These are phyloP conservation scores for Stagonosporopsis rhizophila DNA, from an alignment of 2,329 filamentous ascomycete genomes.

Conservation along the genomic window DNA sequence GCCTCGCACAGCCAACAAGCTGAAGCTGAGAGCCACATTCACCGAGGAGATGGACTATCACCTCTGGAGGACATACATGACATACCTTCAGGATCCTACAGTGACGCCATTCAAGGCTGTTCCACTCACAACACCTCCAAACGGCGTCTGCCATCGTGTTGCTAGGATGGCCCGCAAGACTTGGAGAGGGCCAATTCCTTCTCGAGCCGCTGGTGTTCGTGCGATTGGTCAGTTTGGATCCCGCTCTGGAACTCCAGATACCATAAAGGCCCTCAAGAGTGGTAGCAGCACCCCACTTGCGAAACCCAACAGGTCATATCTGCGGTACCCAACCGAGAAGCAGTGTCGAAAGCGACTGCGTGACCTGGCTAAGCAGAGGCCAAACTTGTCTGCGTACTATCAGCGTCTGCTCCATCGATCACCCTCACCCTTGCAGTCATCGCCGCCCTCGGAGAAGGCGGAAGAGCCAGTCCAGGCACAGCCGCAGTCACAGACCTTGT, in stretches of 20 bases:
- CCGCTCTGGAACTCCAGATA: conserved; percentile 53
- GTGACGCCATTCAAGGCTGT: conserved; percentile 73
- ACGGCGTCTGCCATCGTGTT: conserved; percentile 69
- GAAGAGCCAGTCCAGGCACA: conserved; percentile 6
- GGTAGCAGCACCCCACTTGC: conserved; percentile 58
- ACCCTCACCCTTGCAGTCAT: conserved; percentile 63
- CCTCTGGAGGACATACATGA: conserved; percentile 70
- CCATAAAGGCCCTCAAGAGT: conserved; percentile 52
- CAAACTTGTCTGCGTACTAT: conserved; percentile 69
- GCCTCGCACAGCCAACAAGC: conserved; percentile 47
- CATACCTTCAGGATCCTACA: conserved; percentile 70
- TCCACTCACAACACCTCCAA: conserved; percentile 67
- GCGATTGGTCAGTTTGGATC: conserved; percentile 24
- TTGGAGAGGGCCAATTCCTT: conserved; percentile 60
- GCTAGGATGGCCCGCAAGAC: conserved; percentile 67
- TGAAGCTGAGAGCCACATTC: conserved; percentile 58
- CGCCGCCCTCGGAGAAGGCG: conserved; percentile 41
- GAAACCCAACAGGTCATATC: conserved; percentile 45
- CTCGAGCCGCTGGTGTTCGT: conserved; percentile 34
- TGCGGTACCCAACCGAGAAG: conserved; percentile 64
- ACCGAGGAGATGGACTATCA: conserved; percentile 71
- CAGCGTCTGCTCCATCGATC: conserved; percentile 67
- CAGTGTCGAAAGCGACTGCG: conserved; percentile 66
- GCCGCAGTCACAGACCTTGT: conserved; percentile 47
- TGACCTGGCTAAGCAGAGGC: conserved; percentile 66